Evolutionary conservation across 2,329 filamentous ascomycete species (phyloP).

Genomic region (Basipetospora chlamydospora): DNA sequence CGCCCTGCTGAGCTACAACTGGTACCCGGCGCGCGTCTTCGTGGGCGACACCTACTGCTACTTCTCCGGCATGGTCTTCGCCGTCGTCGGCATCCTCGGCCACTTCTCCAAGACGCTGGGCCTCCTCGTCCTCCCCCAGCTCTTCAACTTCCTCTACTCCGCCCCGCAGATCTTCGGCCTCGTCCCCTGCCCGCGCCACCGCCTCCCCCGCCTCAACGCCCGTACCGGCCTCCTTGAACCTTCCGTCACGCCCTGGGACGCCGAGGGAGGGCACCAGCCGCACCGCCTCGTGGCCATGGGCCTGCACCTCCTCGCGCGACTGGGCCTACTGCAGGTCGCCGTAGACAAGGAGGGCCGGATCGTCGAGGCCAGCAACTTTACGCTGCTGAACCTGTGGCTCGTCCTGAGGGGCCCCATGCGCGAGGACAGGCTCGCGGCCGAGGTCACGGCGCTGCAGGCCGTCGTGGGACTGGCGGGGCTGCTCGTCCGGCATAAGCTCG

Average conservation of each 20-base stretch:
- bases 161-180: slow-evolving; percentile 80
- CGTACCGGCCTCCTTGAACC: slow-evolving; percentile 75
- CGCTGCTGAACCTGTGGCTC: slow-evolving; percentile 88
- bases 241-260: slow-evolving; percentile 62
- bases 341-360: slow-evolving; percentile 56
- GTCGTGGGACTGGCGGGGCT: slow-evolving; percentile 66
- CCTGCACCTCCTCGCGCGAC: slow-evolving; percentile 52
- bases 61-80: slow-evolving; percentile 98
- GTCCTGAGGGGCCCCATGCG: slow-evolving; percentile 87
- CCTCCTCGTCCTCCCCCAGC: slow-evolving; percentile 80
- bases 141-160: slow-evolving; percentile 94
- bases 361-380: slow-evolving; percentile 75
- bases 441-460: slow-evolving; percentile 68
- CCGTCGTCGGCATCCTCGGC: slow-evolving; percentile 87
- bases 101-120: slow-evolving; percentile 97
- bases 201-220: slow-evolving; percentile 77
- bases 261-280: slow-evolving; percentile 47
- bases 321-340: slow-evolving; percentile 55
- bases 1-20: slow-evolving; percentile 81
- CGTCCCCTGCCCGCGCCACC: slow-evolving; percentile 83
- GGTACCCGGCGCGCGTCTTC: slow-evolving; percentile 90
- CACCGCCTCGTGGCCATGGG: slow-evolving; percentile 43
- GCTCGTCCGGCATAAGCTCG: slow-evolving; percentile 73
- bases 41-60: slow-evolving; percentile 99
- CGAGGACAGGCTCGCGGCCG: slow-evolving; percentile 69